A percentile compares a stretch with the other conserved stretches of the same genome.
Conservation (phyloP, 192 early-diverging fungal species). For the Phycomyces blakesleeanus region DNA sequence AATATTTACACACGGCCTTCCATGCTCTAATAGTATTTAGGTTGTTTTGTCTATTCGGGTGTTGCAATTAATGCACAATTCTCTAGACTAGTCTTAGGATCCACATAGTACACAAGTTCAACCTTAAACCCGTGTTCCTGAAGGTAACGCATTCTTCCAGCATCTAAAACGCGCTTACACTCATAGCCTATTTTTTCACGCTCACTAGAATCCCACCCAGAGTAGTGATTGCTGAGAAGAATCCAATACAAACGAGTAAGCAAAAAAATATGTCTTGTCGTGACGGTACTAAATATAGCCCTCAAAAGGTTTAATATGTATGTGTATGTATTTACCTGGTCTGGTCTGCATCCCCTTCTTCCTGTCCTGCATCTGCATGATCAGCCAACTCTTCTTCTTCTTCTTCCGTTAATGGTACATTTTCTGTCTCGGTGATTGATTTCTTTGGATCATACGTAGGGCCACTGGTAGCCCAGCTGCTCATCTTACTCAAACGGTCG, state of each 20-base stretch:
- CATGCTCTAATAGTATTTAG: background rate
- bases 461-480: conserved; percentile 74
- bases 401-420: conserved; percentile 25
- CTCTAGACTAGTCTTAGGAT: conserved; percentile 59
- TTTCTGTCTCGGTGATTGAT: conserved; percentile 19
- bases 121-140: conserved; percentile 55
- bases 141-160: conserved; percentile 61
- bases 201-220: conserved; percentile 56
- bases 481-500: conserved; percentile 61
- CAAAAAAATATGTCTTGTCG: no score
- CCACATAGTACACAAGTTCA: conserved; percentile 74
- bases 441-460: conserved; percentile 19
- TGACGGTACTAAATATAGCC: no score
- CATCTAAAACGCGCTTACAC: conserved; percentile 77
- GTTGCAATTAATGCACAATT: conserved; percentile 70
- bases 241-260: background rate
- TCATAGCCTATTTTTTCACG: conserved; percentile 64
- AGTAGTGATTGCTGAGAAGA: conserved; percentile 58
- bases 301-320: no score
- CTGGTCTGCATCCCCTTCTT: conserved; percentile 36
- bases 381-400: conserved; percentile 22
- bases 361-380: background rate
- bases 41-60: conserved; percentile 6
- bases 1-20: no score
- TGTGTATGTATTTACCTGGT: no score